Percentiles rank a stretch among this genome's conserved stretches.
These are phyloP conservation scores for Colletotrichum truncatum DNA, from an alignment of 2,329 filamentous ascomycete species.

Conservation along the genomic window DNA sequence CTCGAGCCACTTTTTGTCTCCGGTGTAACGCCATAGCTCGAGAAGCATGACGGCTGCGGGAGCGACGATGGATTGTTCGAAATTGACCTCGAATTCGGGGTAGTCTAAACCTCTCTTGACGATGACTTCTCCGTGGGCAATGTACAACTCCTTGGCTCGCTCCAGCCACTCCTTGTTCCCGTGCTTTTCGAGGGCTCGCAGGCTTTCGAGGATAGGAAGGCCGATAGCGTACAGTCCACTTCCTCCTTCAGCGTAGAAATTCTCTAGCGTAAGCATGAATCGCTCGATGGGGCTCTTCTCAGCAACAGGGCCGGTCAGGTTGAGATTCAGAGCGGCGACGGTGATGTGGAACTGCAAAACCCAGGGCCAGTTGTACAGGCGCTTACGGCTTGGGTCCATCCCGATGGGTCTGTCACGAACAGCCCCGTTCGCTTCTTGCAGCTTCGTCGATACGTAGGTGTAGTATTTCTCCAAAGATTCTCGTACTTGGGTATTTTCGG, in stretches of 20 bases:
- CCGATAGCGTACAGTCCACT: slow-evolving; percentile 16
- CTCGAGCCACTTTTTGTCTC: slow-evolving; percentile 47
- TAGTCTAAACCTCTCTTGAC: not conserved
- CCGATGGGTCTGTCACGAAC: slow-evolving; percentile 1
- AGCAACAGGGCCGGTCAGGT: not conserved
- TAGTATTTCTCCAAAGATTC: slow-evolving; percentile 1
- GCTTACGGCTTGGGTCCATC: not conserved
- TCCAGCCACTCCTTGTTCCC: not conserved
- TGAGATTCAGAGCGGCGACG: slow-evolving; percentile 7
- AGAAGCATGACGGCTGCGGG: slow-evolving; percentile 44
- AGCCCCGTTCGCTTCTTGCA: slow-evolving; percentile 1
- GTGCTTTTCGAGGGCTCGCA: not conserved
- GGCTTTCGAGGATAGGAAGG: not conserved
- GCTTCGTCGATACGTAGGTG: slow-evolving; percentile 12
- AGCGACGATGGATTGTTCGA: slow-evolving; percentile 26
- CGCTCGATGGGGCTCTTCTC: not conserved
- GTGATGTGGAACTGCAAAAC: slow-evolving; percentile 18
- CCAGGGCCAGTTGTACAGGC: slow-evolving; percentile 24
- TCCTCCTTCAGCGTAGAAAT: slow-evolving; percentile 17
- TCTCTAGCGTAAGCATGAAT: slow-evolving; percentile 12
- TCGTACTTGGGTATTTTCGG: not conserved
- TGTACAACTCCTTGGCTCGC: not conserved
- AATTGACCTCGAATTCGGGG: slow-evolving; percentile 20
- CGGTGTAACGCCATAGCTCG: slow-evolving; percentile 56
- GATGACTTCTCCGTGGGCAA: not conserved